Evolutionary conservation across 176 grass and related monocot genomes (phyloP).

Genomic region (Sorghum bicolor): Sorghum_bicolor_NCBIv3 NC_012870.2:60164001-60164500

Average conservation of each 20-base stretch:
- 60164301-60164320: slow-evolving; percentile 65
- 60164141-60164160: slow-evolving; percentile 86
- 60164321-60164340: slow-evolving; percentile 59
- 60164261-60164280: slow-evolving; percentile 65
- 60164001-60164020: no score
- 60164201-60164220: slow-evolving; percentile 93
- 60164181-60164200: slow-evolving; percentile 68
- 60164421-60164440: no score
- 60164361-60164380: no score
- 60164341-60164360: slow-evolving; percentile 55
- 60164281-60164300: slow-evolving; percentile 50
- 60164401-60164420: no score
- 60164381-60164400: not conserved
- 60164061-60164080: slow-evolving; percentile 74
- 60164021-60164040: slow-evolving; percentile 87
- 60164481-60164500: not conserved
- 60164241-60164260: slow-evolving; percentile 46
- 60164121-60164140: slow-evolving; percentile 87
- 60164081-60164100: slow-evolving; percentile 50
- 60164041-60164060: slow-evolving; percentile 60
- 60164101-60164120: slow-evolving; percentile 65
- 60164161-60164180: slow-evolving; percentile 75
- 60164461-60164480: no score
- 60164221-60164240: slow-evolving; percentile 77
- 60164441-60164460: no score